Evolutionary conservation across 495 filamentous ascomycete genomes (phyloP), one percentile per base, ranked within the genome.

Genomic region (Aspergillus sclerotioniger): DNA sequence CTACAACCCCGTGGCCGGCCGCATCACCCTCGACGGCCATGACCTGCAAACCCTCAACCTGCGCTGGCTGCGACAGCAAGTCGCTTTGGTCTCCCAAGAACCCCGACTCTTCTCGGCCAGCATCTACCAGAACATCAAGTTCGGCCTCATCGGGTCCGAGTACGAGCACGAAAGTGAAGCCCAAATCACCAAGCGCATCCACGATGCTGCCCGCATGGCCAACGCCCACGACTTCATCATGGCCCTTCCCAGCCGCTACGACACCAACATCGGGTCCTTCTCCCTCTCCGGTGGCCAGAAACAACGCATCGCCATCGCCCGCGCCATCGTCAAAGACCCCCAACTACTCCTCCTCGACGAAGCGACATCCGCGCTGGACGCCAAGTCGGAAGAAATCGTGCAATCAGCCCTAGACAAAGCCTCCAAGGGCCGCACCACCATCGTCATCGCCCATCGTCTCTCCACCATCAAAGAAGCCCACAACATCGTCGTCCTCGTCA

Each of bases 321-420:
- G 94, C 62, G 93, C 92, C 20, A 84, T 98, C 46, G 90, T 98
- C 29, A 90, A 86, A 46, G 87, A 98, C 68, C 94, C 94, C 13
- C 94, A 94, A 76, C 90, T 98, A 63, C 78, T 98, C 0, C 77
- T 98, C 1, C 84, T 98, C 8, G 94, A 98, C 60, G 94, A 98
- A 71, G 94, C 94, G n/a, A 98, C 94, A 0, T 90, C 87, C 16
- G 92, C 92, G 3, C 81, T 98, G 15, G 94, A 98, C 68, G 96
- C 93, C 32, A 93, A 91, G 65, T 92, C 90, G 9, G 94, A 98
- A 72, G 90, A 90, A 25, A 88, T 95, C 3, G 94, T 98, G 0
- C 94, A 98, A 73, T 88, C 89, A 37, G 94, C 94, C 13, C 80
- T 98, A 10, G 92, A 97, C 63, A 86, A 82, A 33, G 94, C 90